Conservation (phyloP, 768 basidiomycete species). For the Boletus reticulatus region DNA sequence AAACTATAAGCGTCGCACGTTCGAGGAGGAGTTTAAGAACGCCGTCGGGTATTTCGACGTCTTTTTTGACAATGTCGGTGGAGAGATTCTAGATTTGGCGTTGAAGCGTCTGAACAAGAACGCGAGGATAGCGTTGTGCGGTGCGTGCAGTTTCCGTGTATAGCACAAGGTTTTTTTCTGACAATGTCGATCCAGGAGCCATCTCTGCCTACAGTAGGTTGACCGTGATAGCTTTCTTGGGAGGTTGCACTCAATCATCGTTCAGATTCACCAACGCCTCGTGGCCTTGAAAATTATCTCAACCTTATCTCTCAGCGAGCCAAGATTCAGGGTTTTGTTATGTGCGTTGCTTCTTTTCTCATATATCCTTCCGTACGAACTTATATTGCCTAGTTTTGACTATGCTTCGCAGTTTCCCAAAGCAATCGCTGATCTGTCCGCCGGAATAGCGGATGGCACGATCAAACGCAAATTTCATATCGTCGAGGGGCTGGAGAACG, state of each 20-base stretch:
- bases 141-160: slow-evolving; percentile 40
- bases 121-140: slow-evolving; percentile 80
- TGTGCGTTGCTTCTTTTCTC: slow-evolving; percentile 42
- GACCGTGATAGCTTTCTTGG: neutral
- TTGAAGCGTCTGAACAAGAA: slow-evolving; percentile 71
- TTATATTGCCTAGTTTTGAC: slow-evolving; percentile 56
- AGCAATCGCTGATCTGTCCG: slow-evolving; percentile 55
- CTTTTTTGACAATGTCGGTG: slow-evolving; percentile 82
- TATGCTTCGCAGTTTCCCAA: slow-evolving; percentile 58
- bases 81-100: slow-evolving; percentile 78
- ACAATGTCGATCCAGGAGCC: slow-evolving; percentile 48
- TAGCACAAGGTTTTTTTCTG: neutral
- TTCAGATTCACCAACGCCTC: slow-evolving; percentile 56
- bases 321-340: slow-evolving; percentile 80
- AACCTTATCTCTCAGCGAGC: slow-evolving; percentile 76
- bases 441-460: slow-evolving; percentile 62
- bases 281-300: slow-evolving; percentile 64
- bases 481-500: slow-evolving; percentile 71
- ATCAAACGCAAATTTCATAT: slow-evolving; percentile 80
- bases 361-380: neutral
- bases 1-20: slow-evolving; percentile 83
- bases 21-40: slow-evolving; percentile 68
- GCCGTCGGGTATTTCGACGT: slow-evolving; percentile 76
- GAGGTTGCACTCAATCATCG: neutral
- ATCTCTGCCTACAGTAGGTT: slow-evolving; percentile 80